Base-by-base conservation (phyloP, 164 flowering plant species). In the Chloranthus sessilifolius region DNA sequence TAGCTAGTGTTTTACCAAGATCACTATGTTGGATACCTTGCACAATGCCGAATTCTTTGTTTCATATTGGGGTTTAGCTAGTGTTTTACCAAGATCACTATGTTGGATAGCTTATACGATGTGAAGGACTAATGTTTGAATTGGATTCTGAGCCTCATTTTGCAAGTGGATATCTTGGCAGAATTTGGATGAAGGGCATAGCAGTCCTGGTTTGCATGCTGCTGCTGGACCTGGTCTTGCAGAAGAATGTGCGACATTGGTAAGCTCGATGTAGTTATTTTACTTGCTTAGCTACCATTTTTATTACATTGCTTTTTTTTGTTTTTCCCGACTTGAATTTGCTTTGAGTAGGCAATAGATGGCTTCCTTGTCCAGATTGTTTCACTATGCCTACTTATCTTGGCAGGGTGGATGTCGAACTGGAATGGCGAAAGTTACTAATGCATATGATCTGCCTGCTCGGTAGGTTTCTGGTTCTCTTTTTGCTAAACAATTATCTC, bases 171-270 rank as follows among this genome's bases (percentile, higher is more conserved):
- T n/a, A n/a, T n/a, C 1, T 7, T 53, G 1, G 5, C 49, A 84
- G 99, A 89, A 70, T 65, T 63, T 94, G 73, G 99, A 87, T 61
- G 97, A 94, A 74, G 90, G 88, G 26, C 90, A 94, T 57, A 85
- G 97, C 72, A 94, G 97, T 60, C 80, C 85, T 59, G 99, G 99
- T 51, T 70, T 94, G 73, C 90, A 89, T 80, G 92, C 83, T 64
- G 96, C 96, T 35, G 97, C 99, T 64, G 99, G 99, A 47, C 87
- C 96, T 54, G 92, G 88, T 63, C 92, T 94, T 61, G 95, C 95
- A 26, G 97, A 89, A 69, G 96, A 87, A 56, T 94, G 99, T 69
- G 84, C 87, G 3, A 68, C 85, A 31, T 53, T 87, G 86, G 99
- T 94, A 71, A 51, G 74, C 16, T 46, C 27, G 22, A 42, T 25